Base-by-base conservation (phyloP, 2,329 filamentous ascomycete genomes). In the Fusarium metavorans region DNA sequence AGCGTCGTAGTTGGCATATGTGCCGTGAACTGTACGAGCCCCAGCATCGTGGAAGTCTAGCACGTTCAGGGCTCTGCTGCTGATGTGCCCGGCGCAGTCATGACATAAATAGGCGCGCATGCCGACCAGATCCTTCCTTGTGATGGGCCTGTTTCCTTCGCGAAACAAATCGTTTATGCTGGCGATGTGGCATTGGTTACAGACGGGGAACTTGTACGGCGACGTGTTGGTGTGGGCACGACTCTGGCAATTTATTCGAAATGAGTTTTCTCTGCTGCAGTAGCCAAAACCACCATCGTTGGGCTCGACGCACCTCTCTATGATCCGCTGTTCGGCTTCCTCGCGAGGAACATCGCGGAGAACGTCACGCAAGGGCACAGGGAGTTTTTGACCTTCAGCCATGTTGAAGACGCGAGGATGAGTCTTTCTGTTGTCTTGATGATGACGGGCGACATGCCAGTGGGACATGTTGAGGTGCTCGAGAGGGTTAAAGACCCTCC, bases 41-140 rank as follows among this genome's bases (percentile, higher is more conserved):
- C 70, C 74, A 10, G 69, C 64, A 23, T 50, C 60, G 20, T 64
- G 58, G 59, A 76, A 67, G 11, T 64, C 30, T 7, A 20, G n/a
- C 27, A 71, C 25, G 9, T 60, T 68, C 3, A 48, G n/a, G 1
- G 43, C 41, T 4, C 64, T 62, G 5, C 37, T 10, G 23, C 74
- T 66, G 6, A 76, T 57, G 6, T 30, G 27, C 2, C 43, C 23
- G 13, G 79, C 60, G 72, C 84, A 86, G 0, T 32, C 30, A 13
- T 52, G 34, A 72, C 84, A 86, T 6, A 83, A 77, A 74, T 83
- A 85, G 45, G 78, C 78, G 5, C 84, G 80, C 76, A 85, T 80
- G 35, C 37, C 56, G n/a, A 80, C 34, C n/a, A 84, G 64, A 35
- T 82, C 79, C 6, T 23, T 32, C 11, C 20, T 34, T 1, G 66